Conservation (phyloP, 495 filamentous ascomycete species). For the Cenococcum geophilum region DNA sequence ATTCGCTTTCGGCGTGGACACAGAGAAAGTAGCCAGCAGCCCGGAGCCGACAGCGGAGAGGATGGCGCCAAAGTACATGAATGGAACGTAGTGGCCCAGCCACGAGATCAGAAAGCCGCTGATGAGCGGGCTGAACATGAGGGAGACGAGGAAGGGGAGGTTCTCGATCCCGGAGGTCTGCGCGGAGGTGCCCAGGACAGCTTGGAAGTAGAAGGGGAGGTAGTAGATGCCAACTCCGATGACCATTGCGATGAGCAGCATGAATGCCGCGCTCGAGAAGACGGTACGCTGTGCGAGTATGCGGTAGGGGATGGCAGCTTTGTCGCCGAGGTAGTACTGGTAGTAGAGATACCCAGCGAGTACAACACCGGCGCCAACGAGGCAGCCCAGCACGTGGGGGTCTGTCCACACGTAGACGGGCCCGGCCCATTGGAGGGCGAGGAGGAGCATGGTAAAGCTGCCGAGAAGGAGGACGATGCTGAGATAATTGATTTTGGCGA, state of each 20-base stretch:
- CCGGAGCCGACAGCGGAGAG: conserved; percentile 62
- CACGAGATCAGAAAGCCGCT: conserved; percentile 54
- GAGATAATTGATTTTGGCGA: conserved; percentile 57
- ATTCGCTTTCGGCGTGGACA: conserved; percentile 44
- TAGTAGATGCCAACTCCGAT: conserved; percentile 48
- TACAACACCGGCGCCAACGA: conserved; percentile 63
- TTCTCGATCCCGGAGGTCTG: conserved; percentile 71
- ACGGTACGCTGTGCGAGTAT: conserved; percentile 69
- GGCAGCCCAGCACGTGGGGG: conserved; percentile 61
- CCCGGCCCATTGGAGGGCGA: conserved; percentile 89
- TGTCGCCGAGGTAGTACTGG: too few relatives aligned
- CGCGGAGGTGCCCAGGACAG: conserved; percentile 64
- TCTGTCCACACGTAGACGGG: conserved; percentile 58
- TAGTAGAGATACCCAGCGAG: too few relatives aligned
- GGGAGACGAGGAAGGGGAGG: conserved; percentile 61
- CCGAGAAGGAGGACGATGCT: conserved; percentile 67
- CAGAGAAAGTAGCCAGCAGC: conserved; percentile 57
- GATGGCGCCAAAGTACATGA: conserved; percentile 56
- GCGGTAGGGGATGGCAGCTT: conserved; percentile 68
- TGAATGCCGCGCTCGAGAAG: conserved; percentile 48
- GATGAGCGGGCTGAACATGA: conserved; percentile 55
- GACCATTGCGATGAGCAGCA: conserved; percentile 55
- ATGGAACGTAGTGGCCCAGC: conserved; percentile 71
- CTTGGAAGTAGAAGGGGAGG: conserved; percentile 86
- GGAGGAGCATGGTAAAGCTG: conserved; percentile 60